Evolutionary conservation across 306 rosid species (phyloP).

Genomic region (Dryas octopetala): DNA sequence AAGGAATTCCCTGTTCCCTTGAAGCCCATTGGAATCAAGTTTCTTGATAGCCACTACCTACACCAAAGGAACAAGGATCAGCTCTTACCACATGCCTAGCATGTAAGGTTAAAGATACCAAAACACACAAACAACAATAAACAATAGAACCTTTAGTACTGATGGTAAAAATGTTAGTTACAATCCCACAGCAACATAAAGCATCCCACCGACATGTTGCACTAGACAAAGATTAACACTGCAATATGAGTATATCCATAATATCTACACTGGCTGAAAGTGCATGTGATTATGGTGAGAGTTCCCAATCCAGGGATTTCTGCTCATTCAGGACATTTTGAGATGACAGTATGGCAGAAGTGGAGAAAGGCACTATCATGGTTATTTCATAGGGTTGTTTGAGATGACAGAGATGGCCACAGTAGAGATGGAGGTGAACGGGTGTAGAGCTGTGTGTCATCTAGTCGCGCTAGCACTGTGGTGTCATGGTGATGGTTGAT

Average conservation of each 20-base stretch:
- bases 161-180: not conserved
- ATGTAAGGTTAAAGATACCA: not conserved
- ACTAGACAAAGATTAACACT: not conserved
- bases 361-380: too few species aligned
- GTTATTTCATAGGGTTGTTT: too few species aligned
- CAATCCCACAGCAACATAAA: slow-evolving; percentile 1
- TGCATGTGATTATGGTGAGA: too few species aligned
- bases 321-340: too few species aligned
- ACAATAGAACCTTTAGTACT: not conserved
- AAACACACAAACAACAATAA: not conserved
- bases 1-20: slow-evolving; percentile 62
- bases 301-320: too few species aligned
- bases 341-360: too few species aligned
- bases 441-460: too few species aligned
- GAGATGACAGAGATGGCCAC: too few species aligned
- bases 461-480: too few species aligned
- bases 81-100: slow-evolving; percentile 11
- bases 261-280: not conserved
- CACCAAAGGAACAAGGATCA: slow-evolving; percentile 22
- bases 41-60: slow-evolving; percentile 57
- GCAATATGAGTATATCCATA: not conserved
- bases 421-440: too few species aligned
- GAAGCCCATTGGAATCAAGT: slow-evolving; percentile 60
- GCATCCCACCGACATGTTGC: not conserved
- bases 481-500: too few species aligned